Percentiles rank a stretch among this genome's conserved stretches.
phyloP scores from a whole-genome alignment of 345 rosid species.

The Bruguiera parviflora region DNA sequence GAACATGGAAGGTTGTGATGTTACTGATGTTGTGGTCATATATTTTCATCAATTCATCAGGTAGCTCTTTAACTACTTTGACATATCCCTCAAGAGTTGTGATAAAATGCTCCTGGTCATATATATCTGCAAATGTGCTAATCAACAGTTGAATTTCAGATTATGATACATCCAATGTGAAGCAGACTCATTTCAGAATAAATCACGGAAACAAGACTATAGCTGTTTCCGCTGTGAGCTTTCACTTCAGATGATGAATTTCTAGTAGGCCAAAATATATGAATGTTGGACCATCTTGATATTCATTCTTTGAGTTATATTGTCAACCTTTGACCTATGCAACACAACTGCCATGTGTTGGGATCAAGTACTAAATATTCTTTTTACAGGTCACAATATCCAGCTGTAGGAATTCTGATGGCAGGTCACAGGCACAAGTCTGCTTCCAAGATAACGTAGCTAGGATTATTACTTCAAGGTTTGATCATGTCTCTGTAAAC shows the following conservation, averaged over 20 bases:
- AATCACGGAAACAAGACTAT: neutral
- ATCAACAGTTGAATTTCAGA: conserved; percentile 21
- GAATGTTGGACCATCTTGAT: no score
- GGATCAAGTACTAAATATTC: no score
- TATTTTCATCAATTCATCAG: conserved; percentile 59
- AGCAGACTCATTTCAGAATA: neutral
- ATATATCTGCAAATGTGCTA: conserved; percentile 83
- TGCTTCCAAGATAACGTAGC: neutral
- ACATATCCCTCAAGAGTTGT: conserved; percentile 60
- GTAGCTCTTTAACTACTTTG: conserved; percentile 69
- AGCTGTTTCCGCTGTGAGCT: neutral
- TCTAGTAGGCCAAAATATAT: no score
- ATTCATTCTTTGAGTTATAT: no score
- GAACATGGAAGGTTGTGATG: conserved; percentile 59
- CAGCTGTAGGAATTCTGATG: neutral
- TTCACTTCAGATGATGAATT: neutral
- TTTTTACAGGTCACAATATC: neutral
- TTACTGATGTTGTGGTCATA: conserved; percentile 52
- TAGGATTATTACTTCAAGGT: neutral
- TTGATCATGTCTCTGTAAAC: neutral
- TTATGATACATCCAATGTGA: neutral
- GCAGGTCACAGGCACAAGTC: neutral
- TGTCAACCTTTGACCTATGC: no score
- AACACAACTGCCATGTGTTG: no score
- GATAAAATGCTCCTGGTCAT: conserved; percentile 77